phyloP scores from a whole-genome alignment of 306 rosid genomes.

The Vigna angularis region DNA sequence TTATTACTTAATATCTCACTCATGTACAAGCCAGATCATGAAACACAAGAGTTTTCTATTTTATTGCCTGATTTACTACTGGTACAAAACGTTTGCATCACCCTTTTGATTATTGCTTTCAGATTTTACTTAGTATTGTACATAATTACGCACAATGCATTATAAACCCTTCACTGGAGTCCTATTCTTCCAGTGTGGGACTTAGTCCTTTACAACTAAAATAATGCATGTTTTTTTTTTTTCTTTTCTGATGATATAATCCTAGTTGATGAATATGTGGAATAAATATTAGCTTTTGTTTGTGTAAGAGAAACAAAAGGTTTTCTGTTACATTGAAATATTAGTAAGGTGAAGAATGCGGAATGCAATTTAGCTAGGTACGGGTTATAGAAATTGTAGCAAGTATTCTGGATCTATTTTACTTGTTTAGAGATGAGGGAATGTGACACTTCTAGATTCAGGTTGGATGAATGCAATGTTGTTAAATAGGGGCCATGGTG shows the following conservation, averaged over 20 bases:
- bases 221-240: not conserved
- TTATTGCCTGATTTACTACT: not conserved
- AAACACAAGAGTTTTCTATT: not conserved
- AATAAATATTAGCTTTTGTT: not conserved
- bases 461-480: too few species aligned
- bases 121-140: too few species aligned
- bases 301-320: not conserved
- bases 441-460: too few species aligned
- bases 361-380: not conserved
- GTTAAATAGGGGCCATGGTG: too few species aligned
- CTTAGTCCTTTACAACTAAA: not conserved
- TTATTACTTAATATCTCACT: not conserved
- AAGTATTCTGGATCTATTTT: too few species aligned
- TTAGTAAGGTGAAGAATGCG: not conserved
- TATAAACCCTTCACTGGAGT: not conserved
- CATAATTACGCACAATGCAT: not conserved
- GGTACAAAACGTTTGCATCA: not conserved
- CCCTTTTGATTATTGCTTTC: not conserved
- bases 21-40: not conserved
- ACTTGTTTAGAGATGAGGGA: too few species aligned
- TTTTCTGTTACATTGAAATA: not conserved
- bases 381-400: not conserved
- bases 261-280: not conserved
- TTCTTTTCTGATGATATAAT: not conserved
- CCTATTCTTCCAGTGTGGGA: not conserved